These are phyloP conservation scores for Chlorella vulgaris DNA, from an alignment of 139 green algal species.

Conservation along the genomic window DNA sequence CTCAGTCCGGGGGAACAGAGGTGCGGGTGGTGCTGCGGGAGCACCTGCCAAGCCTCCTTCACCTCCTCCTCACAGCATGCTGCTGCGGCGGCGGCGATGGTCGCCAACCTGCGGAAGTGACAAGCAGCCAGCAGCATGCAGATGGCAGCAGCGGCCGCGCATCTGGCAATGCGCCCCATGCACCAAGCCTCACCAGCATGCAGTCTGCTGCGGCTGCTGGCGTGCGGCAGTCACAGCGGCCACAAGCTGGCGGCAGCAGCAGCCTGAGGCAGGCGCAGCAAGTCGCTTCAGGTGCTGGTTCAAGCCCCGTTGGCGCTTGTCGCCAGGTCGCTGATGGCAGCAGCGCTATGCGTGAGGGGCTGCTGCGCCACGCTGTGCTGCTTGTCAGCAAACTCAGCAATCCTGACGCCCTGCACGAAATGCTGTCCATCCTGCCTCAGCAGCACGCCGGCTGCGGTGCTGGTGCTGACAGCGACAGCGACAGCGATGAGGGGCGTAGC, in stretches of 20 bases:
- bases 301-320: neutral
- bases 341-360: neutral
- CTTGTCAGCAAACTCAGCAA: constrained; percentile 16
- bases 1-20: neutral
- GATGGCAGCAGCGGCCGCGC: neutral
- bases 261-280: neutral
- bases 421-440: neutral
- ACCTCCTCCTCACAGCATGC: neutral
- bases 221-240: neutral
- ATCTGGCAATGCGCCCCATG: neutral
- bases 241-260: neutral
- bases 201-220: neutral
- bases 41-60: constrained; percentile 15
- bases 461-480: neutral
- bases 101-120: neutral
- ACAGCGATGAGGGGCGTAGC: neutral
- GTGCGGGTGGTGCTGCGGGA: constrained; percentile 21
- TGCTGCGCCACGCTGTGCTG: constrained; percentile 26
- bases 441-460: neutral
- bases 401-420: constrained; percentile 5
- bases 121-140: neutral
- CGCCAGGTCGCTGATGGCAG: neutral
- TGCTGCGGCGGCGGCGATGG: neutral
- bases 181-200: constrained; percentile 4
- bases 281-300: neutral